Evolutionary conservation across 148 eudicot species (phyloP).

Genomic region (Euryodendron excelsum): DNA sequence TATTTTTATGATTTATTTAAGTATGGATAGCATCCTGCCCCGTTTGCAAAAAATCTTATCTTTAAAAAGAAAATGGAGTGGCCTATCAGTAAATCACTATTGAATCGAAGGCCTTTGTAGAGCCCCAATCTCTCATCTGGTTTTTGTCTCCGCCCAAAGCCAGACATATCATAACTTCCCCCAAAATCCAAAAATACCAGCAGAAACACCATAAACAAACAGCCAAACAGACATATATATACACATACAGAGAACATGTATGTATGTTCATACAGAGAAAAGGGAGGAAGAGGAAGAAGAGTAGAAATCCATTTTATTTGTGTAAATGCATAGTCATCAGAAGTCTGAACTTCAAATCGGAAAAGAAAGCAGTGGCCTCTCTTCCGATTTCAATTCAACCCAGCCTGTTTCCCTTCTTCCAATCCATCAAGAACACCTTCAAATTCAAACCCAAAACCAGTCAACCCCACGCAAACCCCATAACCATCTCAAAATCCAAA

Average conservation of each 20-base stretch:
- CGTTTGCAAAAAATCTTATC: too few relatives aligned
- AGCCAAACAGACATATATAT: neutral
- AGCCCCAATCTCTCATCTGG: neutral
- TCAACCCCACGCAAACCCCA: too few relatives aligned
- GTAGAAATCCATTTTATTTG: neutral
- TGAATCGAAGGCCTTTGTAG: neutral
- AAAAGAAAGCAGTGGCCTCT: slow-evolving; percentile 53
- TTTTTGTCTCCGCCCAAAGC: neutral
- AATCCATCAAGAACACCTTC: slow-evolving; percentile 42
- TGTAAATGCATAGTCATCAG: slow-evolving; percentile 58
- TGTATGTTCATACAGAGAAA: neutral
- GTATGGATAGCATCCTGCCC: too few relatives aligned
- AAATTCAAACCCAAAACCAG: neutral
- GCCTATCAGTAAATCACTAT: neutral
- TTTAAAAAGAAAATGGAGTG: neutral
- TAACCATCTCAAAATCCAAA: slow-evolving; percentile 9
- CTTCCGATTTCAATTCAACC: slow-evolving; percentile 54
- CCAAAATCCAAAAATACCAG: neutral
- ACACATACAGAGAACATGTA: neutral
- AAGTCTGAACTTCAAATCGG: slow-evolving; percentile 61
- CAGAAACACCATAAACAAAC: neutral
- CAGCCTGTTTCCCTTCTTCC: slow-evolving; percentile 33
- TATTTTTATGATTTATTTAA: too few relatives aligned
- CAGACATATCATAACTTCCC: neutral
- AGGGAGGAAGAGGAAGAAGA: neutral